Evolutionary conservation across 371 early-diverging fungal species (phyloP), one percentile per base, ranked within the genome.

Genomic region (Blakeslea trispora): DNA sequence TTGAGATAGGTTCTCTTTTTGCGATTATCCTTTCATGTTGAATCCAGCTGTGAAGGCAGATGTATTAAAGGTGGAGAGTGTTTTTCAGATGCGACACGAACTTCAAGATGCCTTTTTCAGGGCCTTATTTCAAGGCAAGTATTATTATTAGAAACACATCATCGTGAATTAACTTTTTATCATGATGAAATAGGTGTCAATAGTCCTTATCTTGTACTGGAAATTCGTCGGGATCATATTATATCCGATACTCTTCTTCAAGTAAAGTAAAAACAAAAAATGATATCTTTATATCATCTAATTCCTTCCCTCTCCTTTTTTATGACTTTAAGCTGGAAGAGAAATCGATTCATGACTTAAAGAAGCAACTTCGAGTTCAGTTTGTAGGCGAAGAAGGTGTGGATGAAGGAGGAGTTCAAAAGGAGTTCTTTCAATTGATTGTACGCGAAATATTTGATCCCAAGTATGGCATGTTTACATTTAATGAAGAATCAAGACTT

Each of bases 331-430:
- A 93, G 74, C 77, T 92, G 49, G 85, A 83, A 45, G 72, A 73
- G 61, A 92, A 93, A 64, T 76, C 89, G 6, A 76, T 87, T 19
- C 86, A 87, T 64, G 96, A 96, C 58, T 78, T 96, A 35, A 90
- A 92, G 57, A 90, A 92, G 59, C 92, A 88, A 59, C 79, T 97
- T n/a, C 85, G 89, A 18, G 90, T 95, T 35, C 83, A 90, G 49
- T 95, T 96, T 81, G 83, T 92, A 8, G 91, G 91, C 19, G 97
- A 97, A 59, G 91, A 90, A 66, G 85, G 90, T 31, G 87, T 87
- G 1, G 95, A 95, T 68, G 91, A 89, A 67, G 97, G 97, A 34
- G 97, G 97, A 7, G 90, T 99, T 8, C 95, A 94, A 51, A 96
- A 97, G 59, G 99, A 99, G 70, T 96, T 96, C 79, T 94, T 96